phyloP scores from a whole-genome alignment of 345 rosid genomes.

The Lagerstroemia speciosa region DNA sequence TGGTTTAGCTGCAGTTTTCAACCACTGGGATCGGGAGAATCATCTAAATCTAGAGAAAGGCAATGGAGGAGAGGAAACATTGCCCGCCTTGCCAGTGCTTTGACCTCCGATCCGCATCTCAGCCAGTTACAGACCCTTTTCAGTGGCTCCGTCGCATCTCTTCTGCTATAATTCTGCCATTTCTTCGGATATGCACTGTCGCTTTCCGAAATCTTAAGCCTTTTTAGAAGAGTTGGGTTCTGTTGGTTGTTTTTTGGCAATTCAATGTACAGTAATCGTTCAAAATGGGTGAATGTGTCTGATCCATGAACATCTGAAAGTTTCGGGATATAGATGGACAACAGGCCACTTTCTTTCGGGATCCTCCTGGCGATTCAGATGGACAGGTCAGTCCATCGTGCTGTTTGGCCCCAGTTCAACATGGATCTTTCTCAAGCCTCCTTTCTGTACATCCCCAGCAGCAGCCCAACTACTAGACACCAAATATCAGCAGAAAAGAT shows the following conservation, averaged over 20 bases:
- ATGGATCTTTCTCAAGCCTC: conserved; percentile 59
- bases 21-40: too few species aligned
- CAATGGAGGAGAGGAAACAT: too few species aligned
- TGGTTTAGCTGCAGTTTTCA: too few species aligned
- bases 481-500: too few species aligned
- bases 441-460: conserved; percentile 49
- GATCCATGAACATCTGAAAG: conserved; percentile 50
- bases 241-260: too few species aligned
- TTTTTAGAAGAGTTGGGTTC: too few species aligned
- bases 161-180: conserved; percentile 28
- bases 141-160: conserved; percentile 38
- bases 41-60: too few species aligned
- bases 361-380: conserved; percentile 51
- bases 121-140: conserved; percentile 57
- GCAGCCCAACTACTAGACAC: too few species aligned
- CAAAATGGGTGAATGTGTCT: conserved; percentile 43
- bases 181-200: too few species aligned
- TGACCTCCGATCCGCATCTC: conserved; percentile 47
- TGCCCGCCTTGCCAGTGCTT: conserved; percentile 46
- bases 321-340: too few species aligned
- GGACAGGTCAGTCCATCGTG: conserved; percentile 21
- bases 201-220: too few species aligned
- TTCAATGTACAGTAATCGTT: too few species aligned
- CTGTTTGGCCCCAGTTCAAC: conserved; percentile 48
- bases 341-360: conserved; percentile 47